Percentiles rank a stretch among this genome's conserved stretches.
These are phyloP conservation scores for Magnusiomyces magnusii DNA, from an alignment of 1,139 yeast genomes.

Conservation along the genomic window DNA sequence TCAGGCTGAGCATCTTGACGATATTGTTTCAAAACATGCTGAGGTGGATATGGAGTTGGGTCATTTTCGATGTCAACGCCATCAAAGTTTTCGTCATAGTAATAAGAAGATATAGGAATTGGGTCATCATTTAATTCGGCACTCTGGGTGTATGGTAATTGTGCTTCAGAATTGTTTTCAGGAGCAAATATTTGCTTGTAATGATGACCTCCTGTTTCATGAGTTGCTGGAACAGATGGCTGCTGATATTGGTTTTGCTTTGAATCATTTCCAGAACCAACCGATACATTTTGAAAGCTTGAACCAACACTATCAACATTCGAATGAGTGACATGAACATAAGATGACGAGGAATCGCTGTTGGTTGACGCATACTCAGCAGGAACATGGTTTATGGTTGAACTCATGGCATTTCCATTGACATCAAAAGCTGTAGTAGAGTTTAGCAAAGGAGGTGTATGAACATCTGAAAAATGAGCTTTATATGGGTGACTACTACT, in stretches of 20 bases:
- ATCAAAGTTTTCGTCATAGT: not conserved
- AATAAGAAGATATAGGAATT: not conserved
- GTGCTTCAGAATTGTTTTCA: not conserved
- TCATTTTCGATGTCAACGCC: not conserved
- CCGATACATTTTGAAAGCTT: slow-evolving; percentile 6
- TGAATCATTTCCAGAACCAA: not conserved
- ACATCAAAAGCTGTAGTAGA: not conserved
- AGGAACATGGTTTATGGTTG: not conserved
- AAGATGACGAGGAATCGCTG: slow-evolving; percentile 12
- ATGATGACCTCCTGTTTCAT: not conserved
- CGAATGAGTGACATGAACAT: slow-evolving; percentile 6
- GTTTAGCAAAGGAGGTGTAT: not conserved
- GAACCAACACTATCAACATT: slow-evolving; percentile 8
- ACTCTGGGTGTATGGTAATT: not conserved
- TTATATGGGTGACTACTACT: not conserved
- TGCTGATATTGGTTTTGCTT: not conserved
- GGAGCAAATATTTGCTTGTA: not conserved
- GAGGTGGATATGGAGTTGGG: not conserved
- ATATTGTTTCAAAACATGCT: not conserved
- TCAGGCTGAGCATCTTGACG: not conserved
- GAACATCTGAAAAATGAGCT: not conserved
- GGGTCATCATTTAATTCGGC: not conserved
- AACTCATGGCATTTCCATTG: not conserved
- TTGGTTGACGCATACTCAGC: not conserved
- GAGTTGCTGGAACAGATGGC: not conserved